These are phyloP conservation scores for Ophiostoma australiae DNA, from an alignment of 2,329 filamentous ascomycete species.

Conservation along the genomic window DNA sequence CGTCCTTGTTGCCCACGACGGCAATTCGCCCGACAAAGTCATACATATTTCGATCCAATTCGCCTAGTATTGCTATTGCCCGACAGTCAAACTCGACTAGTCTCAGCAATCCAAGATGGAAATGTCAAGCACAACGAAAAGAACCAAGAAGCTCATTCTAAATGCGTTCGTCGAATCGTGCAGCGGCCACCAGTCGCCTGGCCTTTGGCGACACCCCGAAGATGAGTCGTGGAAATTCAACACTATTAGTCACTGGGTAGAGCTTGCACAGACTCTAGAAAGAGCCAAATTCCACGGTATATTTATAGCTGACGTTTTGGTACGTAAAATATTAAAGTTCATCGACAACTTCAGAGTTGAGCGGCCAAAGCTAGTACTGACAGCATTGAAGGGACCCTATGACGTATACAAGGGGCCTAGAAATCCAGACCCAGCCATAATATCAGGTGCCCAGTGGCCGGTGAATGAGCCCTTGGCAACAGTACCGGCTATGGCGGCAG, in stretches of 20 bases:
- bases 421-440: slow-evolving; percentile 4
- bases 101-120: neutral
- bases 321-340: neutral
- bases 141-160: slow-evolving; percentile 18
- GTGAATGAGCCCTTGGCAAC: slow-evolving; percentile 12
- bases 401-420: slow-evolving; percentile 18
- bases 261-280: slow-evolving; percentile 15
- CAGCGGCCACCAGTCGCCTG: slow-evolving; percentile 45
- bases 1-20: no score
- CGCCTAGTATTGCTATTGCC: no score
- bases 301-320: slow-evolving; percentile 17
- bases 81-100: no score
- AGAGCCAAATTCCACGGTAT: slow-evolving; percentile 10
- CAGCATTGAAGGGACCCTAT: neutral
- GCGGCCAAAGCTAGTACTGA: neutral
- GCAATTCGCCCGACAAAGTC: no score
- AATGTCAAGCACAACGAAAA: neutral
- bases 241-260: slow-evolving; percentile 36
- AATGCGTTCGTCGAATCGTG: slow-evolving; percentile 29
- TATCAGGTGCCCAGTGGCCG: slow-evolving; percentile 14
- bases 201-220: slow-evolving; percentile 56
- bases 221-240: slow-evolving; percentile 60
- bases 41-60: no score
- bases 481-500: slow-evolving; percentile 23
- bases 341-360: neutral